Base-by-base conservation (phyloP, 1,139 yeast genomes). In the Diutina mesorugosa region DNA sequence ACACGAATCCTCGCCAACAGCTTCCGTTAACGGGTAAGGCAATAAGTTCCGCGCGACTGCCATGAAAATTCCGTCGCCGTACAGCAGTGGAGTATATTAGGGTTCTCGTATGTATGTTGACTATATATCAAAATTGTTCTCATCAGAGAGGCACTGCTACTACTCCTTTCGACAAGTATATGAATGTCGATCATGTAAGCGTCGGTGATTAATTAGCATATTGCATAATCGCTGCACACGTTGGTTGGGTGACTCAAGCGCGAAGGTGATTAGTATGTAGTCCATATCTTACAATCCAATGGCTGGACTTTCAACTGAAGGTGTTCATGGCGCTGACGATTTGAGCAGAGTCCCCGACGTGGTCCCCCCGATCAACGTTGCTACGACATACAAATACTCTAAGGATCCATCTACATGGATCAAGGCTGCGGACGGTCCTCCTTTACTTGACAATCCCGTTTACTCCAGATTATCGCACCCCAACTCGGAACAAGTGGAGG, bases 381-480 rank as follows among this genome's bases (percentile, higher is more conserved):
- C 95, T 2, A 87, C 97, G 6, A 91, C 96, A 0, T 90, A 73
- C 67, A 76, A 80, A 56, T 90, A 90, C 68, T 70, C 79, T 29
- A 66, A 74, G 2, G 78, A 88, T 61, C 90, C 93, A 0, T 72
- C 69, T 0, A 67, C 75, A 18, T 67, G 79, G 38, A 66, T 72
- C n/a, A 77, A 81, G 32, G 77, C 77, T 6, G 64, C 62, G 1
- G 62, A 47, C 57, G 21, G 57, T 4, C 53, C 53, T 32, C 45
- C 53, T 7, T n/a, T 50, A 6, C 26, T 50, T 29, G 32, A 50
- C 66, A 38, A 61, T 65, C 55, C 55, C n/a, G 65, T 75, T 47
- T 91, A 91, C 68, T 87, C 97, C 0, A 76, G 98, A 57, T 64
- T 81, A 41, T 73, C 83, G 5, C 95, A 87, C 63, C 95, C 95